phyloP scores from a whole-genome alignment of 768 basidiomycete species.

The Cystobasidium onofrii region DNA sequence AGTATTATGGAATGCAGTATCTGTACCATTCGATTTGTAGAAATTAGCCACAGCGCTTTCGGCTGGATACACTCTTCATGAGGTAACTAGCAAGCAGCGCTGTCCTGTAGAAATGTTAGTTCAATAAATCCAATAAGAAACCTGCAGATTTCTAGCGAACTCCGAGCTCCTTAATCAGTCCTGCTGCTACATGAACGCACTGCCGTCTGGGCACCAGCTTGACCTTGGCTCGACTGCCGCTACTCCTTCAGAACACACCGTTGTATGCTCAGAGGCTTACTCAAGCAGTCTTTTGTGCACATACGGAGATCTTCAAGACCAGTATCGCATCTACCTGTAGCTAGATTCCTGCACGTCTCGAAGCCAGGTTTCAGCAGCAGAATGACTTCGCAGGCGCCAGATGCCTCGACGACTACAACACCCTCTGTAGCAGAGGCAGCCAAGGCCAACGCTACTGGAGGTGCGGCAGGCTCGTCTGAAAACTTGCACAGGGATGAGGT shows the following conservation, averaged over 20 bases:
- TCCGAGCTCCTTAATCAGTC: too few species aligned
- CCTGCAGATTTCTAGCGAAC: too few species aligned
- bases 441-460: background rate
- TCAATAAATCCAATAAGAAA: too few species aligned
- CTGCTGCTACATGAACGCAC: too few species aligned
- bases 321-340: background rate
- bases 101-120: too few species aligned
- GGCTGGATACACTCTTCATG: too few species aligned
- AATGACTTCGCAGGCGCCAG: slow-evolving; percentile 19
- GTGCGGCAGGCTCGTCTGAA: background rate
- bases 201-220: background rate
- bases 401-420: slow-evolving; percentile 16
- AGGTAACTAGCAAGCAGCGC: too few species aligned
- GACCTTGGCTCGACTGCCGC: background rate
- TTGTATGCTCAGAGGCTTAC: slow-evolving; percentile 5
- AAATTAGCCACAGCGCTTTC: too few species aligned
- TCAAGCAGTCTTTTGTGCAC: background rate
- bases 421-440: slow-evolving; percentile 14
- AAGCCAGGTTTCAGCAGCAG: background rate
- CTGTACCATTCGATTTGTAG: too few species aligned
- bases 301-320: background rate
- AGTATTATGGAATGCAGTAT: too few species aligned
- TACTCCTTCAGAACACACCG: background rate
- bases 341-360: background rate
- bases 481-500: slow-evolving; percentile 50